These are phyloP conservation scores for Exidia glandulosa DNA, from an alignment of 768 basidiomycete genomes.

Conservation along the genomic window DNA sequence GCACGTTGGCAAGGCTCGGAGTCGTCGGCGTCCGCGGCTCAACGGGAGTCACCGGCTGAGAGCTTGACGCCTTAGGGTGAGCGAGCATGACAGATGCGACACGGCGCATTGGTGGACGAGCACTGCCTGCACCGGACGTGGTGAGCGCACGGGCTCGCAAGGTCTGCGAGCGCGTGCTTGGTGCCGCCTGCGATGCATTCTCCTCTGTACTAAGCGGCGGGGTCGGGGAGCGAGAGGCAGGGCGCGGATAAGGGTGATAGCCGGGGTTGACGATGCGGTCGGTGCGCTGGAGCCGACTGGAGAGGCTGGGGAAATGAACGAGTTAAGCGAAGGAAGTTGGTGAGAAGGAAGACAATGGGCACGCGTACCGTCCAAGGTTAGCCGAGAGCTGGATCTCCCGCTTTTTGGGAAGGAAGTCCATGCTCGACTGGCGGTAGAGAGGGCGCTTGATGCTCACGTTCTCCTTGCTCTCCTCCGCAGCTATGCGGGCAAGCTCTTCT, in stretches of 20 bases:
- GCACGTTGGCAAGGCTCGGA: not conserved
- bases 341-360: slow-evolving; percentile 8
- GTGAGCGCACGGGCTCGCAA: slow-evolving; percentile 31
- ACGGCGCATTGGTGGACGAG: not conserved
- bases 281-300: slow-evolving; percentile 53
- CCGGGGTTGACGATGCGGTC: slow-evolving; percentile 41
- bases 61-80: not conserved
- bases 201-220: slow-evolving; percentile 6
- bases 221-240: slow-evolving; percentile 27
- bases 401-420: slow-evolving; percentile 55
- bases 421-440: slow-evolving; percentile 75
- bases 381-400: not conserved
- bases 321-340: slow-evolving; percentile 6
- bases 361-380: not conserved
- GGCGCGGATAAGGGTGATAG: slow-evolving; percentile 49
- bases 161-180: slow-evolving; percentile 16
- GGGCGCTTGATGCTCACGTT: slow-evolving; percentile 27
- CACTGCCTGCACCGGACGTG: slow-evolving; percentile 18
- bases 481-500: slow-evolving; percentile 27
- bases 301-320: slow-evolving; percentile 40
- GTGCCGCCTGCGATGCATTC: not conserved
- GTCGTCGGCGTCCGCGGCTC: slow-evolving; percentile 21
- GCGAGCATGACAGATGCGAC: not conserved
- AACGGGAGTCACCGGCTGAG: slow-evolving; percentile 22
- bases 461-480: slow-evolving; percentile 16